Conservation (phyloP, 768 basidiomycete species). For the Agaricus sinodeliciosus region DNA sequence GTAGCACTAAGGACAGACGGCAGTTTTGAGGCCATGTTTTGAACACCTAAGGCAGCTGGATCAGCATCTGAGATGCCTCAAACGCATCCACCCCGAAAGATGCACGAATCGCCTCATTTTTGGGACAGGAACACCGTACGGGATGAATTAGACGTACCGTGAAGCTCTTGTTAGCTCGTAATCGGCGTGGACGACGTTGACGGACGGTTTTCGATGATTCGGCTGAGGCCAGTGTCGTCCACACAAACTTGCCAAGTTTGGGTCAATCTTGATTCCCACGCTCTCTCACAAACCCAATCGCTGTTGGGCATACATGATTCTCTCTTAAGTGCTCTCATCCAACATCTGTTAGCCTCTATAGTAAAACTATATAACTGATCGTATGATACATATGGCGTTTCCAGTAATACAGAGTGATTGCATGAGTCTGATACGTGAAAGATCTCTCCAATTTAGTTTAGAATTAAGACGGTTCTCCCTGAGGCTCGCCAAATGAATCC, state of each 20-base stretch:
- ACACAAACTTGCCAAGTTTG: conserved; percentile 25
- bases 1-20: conserved; percentile 90
- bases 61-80: conserved; percentile 28
- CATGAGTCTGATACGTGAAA: background rate
- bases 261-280: conserved; percentile 28
- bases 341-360: background rate
- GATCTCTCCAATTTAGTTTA: background rate
- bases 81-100: conserved; percentile 37
- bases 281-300: conserved; percentile 8
- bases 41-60: conserved; percentile 23
- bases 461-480: background rate
- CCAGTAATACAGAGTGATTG: conserved; percentile 1
- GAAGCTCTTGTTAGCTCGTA: conserved; percentile 31
- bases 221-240: conserved; percentile 26
- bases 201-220: conserved; percentile 31
- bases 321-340: background rate
- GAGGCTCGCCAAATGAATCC: conserved; percentile 3
- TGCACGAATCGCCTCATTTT: conserved; percentile 25
- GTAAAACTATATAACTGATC: background rate
- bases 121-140: conserved; percentile 16
- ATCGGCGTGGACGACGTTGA: conserved; percentile 42
- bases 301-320: too few relatives aligned
- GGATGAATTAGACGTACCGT: conserved; percentile 32
- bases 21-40: conserved; percentile 77
- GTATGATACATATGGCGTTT: background rate